Percentiles rank a stretch among this genome's conserved stretches.
Conservation (phyloP, 108 stramenopile species). For the Nannochloropsis granulata region DNA sequence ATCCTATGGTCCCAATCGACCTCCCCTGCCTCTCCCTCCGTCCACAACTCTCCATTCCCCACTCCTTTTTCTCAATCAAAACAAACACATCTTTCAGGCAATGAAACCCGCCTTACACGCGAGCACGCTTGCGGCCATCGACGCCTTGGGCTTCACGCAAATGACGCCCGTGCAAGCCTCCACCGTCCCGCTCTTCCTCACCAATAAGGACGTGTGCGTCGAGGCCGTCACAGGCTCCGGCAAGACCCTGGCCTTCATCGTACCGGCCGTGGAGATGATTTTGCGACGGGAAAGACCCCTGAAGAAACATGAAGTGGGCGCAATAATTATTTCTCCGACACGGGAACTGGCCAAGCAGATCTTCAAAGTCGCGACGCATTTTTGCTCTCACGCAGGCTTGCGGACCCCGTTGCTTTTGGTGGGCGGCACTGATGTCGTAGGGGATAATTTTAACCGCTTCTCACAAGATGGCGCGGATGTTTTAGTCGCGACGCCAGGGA, state of each 20-base stretch:
- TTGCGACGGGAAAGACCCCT: constrained; percentile 35
- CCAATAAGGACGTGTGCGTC: constrained; percentile 88
- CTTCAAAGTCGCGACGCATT: constrained; percentile 23
- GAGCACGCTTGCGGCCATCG: neutral
- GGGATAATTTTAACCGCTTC: constrained; percentile 57
- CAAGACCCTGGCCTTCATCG: constrained; percentile 92
- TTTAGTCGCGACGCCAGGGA: constrained; percentile 86
- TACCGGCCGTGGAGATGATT: constrained; percentile 80
- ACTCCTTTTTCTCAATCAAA: too few relatives aligned
- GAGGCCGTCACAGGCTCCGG: constrained; percentile 92
- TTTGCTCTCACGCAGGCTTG: neutral
- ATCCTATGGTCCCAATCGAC: too few relatives aligned
- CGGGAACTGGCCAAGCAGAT: constrained; percentile 47
- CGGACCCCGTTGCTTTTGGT: constrained; percentile 20
- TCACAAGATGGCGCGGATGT: constrained; percentile 53
- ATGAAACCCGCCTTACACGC: neutral
- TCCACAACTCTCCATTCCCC: too few relatives aligned
- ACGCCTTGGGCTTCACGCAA: constrained; percentile 16
- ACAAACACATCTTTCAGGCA: neutral
- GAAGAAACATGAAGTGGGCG: constrained; percentile 35
- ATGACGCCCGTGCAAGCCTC: constrained; percentile 55
- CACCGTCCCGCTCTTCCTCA: constrained; percentile 82
- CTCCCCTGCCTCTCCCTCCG: too few relatives aligned
- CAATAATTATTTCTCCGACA: constrained; percentile 44
- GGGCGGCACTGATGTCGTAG: constrained; percentile 47